Evolutionary conservation across 2,329 filamentous ascomycete genomes (phyloP).

Genomic region (Fusarium bulbicola): DNA sequence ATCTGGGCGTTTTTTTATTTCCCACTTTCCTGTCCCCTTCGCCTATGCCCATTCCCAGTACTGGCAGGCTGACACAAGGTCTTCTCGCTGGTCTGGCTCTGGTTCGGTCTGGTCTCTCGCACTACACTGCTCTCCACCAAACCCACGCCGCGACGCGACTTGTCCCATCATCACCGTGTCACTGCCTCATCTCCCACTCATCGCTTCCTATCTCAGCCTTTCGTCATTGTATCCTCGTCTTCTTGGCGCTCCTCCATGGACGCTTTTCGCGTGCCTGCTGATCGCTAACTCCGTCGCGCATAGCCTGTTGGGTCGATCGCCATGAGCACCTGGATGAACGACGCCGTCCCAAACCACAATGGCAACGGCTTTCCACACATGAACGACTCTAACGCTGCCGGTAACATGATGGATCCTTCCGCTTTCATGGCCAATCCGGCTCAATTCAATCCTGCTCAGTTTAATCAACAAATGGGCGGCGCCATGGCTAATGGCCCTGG

Average conservation of each 20-base stretch:
- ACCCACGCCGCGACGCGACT: slow-evolving; percentile 56
- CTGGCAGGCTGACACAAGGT: slow-evolving; percentile 33
- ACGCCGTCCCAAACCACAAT: slow-evolving; percentile 75
- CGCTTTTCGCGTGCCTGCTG: slow-evolving; percentile 50
- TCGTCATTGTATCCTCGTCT: slow-evolving; percentile 37
- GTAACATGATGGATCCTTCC: slow-evolving; percentile 72
- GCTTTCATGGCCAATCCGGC: slow-evolving; percentile 68
- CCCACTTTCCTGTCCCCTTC: slow-evolving; percentile 31
- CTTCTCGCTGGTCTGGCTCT: slow-evolving; percentile 37
- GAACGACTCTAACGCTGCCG: slow-evolving; percentile 66
- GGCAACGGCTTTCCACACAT: slow-evolving; percentile 73
- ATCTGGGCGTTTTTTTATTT: slow-evolving; percentile 36
- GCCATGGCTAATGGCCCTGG: slow-evolving; percentile 82
- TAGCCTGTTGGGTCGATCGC: slow-evolving; percentile 59
- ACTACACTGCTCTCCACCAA: slow-evolving; percentile 51
- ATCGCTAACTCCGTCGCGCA: slow-evolving; percentile 56
- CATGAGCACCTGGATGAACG: slow-evolving; percentile 80
- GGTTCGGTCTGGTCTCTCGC: slow-evolving; percentile 43
- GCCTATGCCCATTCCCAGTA: slow-evolving; percentile 30
- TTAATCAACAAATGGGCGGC: slow-evolving; percentile 64
- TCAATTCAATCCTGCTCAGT: slow-evolving; percentile 70
- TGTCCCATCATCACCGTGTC: slow-evolving; percentile 57
- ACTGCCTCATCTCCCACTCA: slow-evolving; percentile 54
- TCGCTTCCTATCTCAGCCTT: slow-evolving; percentile 52
- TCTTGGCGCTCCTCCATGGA: slow-evolving; percentile 52